Conservation (phyloP, 768 basidiomycete species). For the Trichaptum fuscoviolaceum region DNA sequence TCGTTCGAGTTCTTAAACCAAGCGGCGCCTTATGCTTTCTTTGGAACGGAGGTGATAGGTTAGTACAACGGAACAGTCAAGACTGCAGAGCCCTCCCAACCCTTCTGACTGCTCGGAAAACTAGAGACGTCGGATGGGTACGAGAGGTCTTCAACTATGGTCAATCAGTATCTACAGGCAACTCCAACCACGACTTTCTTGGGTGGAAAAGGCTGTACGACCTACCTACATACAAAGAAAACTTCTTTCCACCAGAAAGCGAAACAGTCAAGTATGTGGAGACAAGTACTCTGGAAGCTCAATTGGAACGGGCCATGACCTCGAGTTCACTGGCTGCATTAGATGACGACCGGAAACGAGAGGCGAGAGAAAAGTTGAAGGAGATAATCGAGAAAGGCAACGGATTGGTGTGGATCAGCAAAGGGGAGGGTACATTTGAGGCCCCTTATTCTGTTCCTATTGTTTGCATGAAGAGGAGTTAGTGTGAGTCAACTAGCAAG, state of each 20-base stretch:
- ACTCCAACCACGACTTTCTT: slow-evolving; percentile 54
- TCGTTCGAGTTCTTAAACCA: slow-evolving; percentile 33
- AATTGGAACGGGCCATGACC: slow-evolving; percentile 30
- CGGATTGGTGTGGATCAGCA: slow-evolving; percentile 33
- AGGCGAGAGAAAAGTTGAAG: slow-evolving; percentile 22
- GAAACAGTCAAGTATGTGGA: slow-evolving; percentile 20
- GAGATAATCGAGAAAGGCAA: slow-evolving; percentile 23
- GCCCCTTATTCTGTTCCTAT: slow-evolving; percentile 20
- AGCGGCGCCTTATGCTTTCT: slow-evolving; percentile 30
- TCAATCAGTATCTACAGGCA: slow-evolving; percentile 71
- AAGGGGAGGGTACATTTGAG: slow-evolving; percentile 30
- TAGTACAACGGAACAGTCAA: neutral
- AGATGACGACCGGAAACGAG: slow-evolving; percentile 21
- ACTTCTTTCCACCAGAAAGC: slow-evolving; percentile 26
- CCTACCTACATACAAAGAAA: slow-evolving; percentile 23
- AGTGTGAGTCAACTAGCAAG: no score
- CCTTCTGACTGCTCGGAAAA: neutral
- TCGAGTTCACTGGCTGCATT: slow-evolving; percentile 36
- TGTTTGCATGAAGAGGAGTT: neutral
- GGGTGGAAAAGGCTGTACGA: slow-evolving; percentile 28
- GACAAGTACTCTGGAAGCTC: slow-evolving; percentile 25
- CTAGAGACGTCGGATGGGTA: slow-evolving; percentile 59
- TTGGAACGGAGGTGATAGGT: slow-evolving; percentile 38
- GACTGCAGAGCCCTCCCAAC: neutral
- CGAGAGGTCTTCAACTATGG: slow-evolving; percentile 64